Evolutionary conservation across 495 filamentous ascomycete genomes (phyloP).

Genomic region (Tuber brumale): DNA sequence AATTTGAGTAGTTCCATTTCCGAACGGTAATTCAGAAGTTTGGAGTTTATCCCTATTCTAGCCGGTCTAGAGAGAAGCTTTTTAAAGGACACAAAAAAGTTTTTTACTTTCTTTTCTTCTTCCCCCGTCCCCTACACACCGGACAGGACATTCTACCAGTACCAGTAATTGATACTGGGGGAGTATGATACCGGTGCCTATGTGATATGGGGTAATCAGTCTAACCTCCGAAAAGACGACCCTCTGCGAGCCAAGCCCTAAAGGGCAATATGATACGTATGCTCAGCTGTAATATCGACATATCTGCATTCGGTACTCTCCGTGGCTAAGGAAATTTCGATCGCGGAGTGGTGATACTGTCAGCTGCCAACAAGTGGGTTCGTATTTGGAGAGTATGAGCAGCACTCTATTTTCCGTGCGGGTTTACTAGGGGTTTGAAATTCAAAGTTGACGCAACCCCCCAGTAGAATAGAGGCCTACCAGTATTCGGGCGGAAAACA

Average conservation of each 20-base stretch:
- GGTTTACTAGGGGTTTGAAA: neutral
- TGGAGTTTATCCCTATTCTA: neutral
- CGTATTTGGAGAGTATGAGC: neutral
- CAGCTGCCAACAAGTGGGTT: neutral
- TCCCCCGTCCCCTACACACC: neutral
- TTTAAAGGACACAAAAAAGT: neutral
- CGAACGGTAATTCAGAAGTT: neutral
- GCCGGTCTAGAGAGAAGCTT: neutral
- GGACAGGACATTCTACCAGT: neutral
- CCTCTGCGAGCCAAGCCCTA: neutral
- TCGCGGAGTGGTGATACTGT: neutral
- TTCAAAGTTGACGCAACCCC: neutral
- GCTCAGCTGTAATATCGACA: neutral
- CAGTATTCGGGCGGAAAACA: neutral
- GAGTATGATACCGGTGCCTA: neutral
- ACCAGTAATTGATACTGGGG: neutral
- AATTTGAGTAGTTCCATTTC: slow-evolving; percentile 4
- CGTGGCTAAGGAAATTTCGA: neutral
- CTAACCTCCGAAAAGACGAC: neutral
- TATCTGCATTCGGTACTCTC: neutral
- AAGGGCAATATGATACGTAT: neutral
- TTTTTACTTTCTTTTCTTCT: neutral
- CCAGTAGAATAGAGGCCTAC: neutral
- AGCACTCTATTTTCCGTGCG: neutral
- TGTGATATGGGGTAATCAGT: neutral